Base-by-base conservation (phyloP, 208 protist species). In the Crithidia acanthocephali region DNA sequence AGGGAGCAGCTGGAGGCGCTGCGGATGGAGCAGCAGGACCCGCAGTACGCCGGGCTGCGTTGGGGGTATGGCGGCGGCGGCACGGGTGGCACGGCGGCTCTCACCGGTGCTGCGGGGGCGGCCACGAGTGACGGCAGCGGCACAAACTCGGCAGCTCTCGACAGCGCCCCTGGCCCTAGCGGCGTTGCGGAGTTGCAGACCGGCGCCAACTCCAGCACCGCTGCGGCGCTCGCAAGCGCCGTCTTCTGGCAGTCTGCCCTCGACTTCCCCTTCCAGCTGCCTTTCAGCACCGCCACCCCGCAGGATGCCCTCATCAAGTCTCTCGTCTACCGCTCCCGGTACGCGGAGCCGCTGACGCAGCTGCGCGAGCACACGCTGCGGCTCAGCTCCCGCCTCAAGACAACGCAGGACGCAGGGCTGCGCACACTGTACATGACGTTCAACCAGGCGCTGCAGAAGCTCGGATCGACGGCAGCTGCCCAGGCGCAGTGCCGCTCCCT, bases 351-450 rank as follows among this genome's bases (percentile, higher is more conserved):
- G 22, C 72, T 91, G 32, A 76, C 33, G 44, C 56, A 76, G 44
- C 52, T 78, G 20, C 72, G 81, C 20, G 83, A 86, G 35, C 65
- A 77, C 48, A 22, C 83, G 27, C 68, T 87, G 53, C 81, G 78
- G n/a, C 75, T 85, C 33, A 76, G 68, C 68, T 80, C 58, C n/a
- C 83, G 81, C 23, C 72, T 92, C 30, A 88, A 92, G 72, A 73
- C 62, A 2, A 40, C 70, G 0, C 81, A 86, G 44, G 83, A 89
- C 37, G 27, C 45, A 22, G 83, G 76, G 7, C 48, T 92, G 45
- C 58, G 76, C 1, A 69, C 47, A 20, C 55, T 90, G 13, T 86
- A 90, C 73, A 40, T n/a, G 33, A 58, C 75, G 6, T 72, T 82
- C 62, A 63, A 64, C 20, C 76, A 80, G 28, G 57, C 56, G 13